Evolutionary conservation across 768 basidiomycete species (phyloP).

Genomic region (Mycena vulgaris): DNA sequence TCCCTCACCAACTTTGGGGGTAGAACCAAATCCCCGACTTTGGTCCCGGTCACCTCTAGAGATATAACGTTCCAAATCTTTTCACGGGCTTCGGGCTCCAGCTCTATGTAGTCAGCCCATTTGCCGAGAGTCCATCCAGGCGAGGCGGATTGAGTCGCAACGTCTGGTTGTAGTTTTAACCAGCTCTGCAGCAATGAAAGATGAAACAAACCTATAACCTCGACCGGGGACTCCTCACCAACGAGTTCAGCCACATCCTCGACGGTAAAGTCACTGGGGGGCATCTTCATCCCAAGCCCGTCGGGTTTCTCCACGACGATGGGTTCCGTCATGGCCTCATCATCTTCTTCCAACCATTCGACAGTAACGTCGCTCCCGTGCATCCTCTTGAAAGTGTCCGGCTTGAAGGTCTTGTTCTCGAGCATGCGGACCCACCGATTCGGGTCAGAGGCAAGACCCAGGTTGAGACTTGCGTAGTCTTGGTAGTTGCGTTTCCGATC

Average conservation of each 20-base stretch:
- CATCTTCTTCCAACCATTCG: slow-evolving; percentile 83
- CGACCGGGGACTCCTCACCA: slow-evolving; percentile 84
- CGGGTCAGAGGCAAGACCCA: slow-evolving; percentile 75
- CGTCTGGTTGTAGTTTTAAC: slow-evolving; percentile 65
- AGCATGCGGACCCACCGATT: slow-evolving; percentile 79
- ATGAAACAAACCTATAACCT: slow-evolving; percentile 85
- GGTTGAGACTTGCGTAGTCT: slow-evolving; percentile 85
- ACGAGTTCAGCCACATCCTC: slow-evolving; percentile 85
- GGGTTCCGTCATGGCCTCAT: slow-evolving; percentile 85
- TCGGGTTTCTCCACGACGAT: slow-evolving; percentile 85
- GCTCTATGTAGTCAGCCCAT: slow-evolving; percentile 91
- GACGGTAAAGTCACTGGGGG: slow-evolving; percentile 77
- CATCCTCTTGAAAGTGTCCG: slow-evolving; percentile 78
- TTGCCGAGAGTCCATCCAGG: slow-evolving; percentile 91
- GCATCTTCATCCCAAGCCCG: slow-evolving; percentile 94
- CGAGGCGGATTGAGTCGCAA: slow-evolving; percentile 87
- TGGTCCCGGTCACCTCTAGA: slow-evolving; percentile 91
- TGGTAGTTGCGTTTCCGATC: slow-evolving; percentile 79
- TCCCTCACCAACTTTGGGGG: slow-evolving; percentile 91
- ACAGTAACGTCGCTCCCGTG: slow-evolving; percentile 75
- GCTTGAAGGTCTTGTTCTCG: slow-evolving; percentile 75
- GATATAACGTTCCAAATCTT: slow-evolving; percentile 97
- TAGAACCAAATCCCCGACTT: slow-evolving; percentile 81
- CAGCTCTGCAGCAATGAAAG: slow-evolving; percentile 3
- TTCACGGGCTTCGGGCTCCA: slow-evolving; percentile 78